A percentile compares a stretch with the other conserved stretches of the same genome.
These are phyloP conservation scores for Choiromyces venosus DNA, from an alignment of 495 filamentous ascomycete genomes.

Conservation along the genomic window DNA sequence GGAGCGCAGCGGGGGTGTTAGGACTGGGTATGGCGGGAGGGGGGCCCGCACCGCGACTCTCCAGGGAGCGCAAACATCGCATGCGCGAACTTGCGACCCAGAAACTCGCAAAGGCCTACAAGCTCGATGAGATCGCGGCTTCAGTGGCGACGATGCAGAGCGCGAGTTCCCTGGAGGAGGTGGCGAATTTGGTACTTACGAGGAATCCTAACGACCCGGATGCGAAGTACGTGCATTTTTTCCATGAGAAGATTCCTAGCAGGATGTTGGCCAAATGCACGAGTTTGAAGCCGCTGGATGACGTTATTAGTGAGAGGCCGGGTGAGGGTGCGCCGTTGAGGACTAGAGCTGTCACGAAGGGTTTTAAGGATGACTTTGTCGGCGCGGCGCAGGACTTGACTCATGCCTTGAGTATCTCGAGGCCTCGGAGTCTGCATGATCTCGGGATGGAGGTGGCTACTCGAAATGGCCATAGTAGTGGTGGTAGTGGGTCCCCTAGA, in stretches of 20 bases:
- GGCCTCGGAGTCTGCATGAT: slow-evolving; percentile 50
- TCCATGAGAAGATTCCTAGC: slow-evolving; percentile 79
- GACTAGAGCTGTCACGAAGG: slow-evolving; percentile 64
- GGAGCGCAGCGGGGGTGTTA: slow-evolving; percentile 56
- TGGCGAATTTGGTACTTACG: slow-evolving; percentile 65
- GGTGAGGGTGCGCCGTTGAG: slow-evolving; percentile 60
- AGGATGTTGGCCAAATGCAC: slow-evolving; percentile 70
- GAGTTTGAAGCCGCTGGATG: slow-evolving; percentile 57
- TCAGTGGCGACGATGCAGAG: slow-evolving; percentile 79
- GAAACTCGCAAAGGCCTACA: slow-evolving; percentile 67
- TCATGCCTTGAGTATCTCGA: slow-evolving; percentile 55
- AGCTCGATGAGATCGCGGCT: slow-evolving; percentile 71
- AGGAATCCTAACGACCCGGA: slow-evolving; percentile 58
- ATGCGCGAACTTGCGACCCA: slow-evolving; percentile 73
- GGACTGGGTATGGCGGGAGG: slow-evolving; percentile 53
- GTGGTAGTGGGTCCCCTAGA: slow-evolving; percentile 40
- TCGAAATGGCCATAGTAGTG: slow-evolving; percentile 47
- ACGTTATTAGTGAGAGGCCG: slow-evolving; percentile 59
- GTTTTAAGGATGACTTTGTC: slow-evolving; percentile 68
- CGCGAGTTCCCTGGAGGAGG: slow-evolving; percentile 70
- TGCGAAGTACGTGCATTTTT: slow-evolving; percentile 79
- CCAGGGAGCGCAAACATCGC: slow-evolving; percentile 63
- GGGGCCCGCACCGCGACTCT: slow-evolving; percentile 60
- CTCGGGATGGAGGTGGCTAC: slow-evolving; percentile 46
- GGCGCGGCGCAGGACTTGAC: slow-evolving; percentile 65